These are phyloP conservation scores for Daldinia bambusicola DNA, from an alignment of 495 filamentous ascomycete genomes.

Conservation along the genomic window DNA sequence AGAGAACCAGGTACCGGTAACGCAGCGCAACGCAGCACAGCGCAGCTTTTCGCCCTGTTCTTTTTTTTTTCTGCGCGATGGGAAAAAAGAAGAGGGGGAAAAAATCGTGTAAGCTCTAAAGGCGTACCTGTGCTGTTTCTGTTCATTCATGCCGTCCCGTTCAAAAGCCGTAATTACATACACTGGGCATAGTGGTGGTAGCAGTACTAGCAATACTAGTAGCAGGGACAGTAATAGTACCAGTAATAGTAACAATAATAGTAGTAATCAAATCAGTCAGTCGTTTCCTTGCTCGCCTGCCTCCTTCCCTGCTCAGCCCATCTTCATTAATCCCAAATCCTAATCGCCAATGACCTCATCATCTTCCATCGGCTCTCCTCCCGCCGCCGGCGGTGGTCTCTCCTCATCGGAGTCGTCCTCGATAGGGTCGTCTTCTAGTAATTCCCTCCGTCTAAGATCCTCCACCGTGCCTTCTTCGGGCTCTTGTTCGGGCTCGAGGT, in stretches of 20 bases:
- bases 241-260: not conserved
- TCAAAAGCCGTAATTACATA: conserved; percentile 15
- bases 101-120: conserved; percentile 8
- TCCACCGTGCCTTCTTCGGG: conserved; percentile 66
- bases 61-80: not conserved
- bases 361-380: conserved; percentile 61
- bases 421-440: conserved; percentile 66
- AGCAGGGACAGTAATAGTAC: conserved; percentile 5
- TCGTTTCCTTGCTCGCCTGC: not conserved
- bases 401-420: conserved; percentile 64
- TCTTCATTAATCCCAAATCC: conserved; percentile 4
- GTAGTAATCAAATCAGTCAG: not conserved
- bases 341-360: conserved; percentile 79
- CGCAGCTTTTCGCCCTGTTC: not conserved
- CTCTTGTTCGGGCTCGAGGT: conserved; percentile 26
- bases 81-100: not conserved
- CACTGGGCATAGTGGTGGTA: not conserved
- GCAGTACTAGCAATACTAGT: not conserved
- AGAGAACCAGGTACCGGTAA: not conserved
- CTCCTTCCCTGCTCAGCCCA: conserved; percentile 7
- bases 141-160: conserved; percentile 16
- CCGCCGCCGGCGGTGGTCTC: conserved; percentile 22
- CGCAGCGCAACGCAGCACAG: too few species aligned
- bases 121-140: not conserved
- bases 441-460: conserved; percentile 68